phyloP scores from a whole-genome alignment of 352 stramenopile genomes.

The Phytophthora boehmeriae region DNA sequence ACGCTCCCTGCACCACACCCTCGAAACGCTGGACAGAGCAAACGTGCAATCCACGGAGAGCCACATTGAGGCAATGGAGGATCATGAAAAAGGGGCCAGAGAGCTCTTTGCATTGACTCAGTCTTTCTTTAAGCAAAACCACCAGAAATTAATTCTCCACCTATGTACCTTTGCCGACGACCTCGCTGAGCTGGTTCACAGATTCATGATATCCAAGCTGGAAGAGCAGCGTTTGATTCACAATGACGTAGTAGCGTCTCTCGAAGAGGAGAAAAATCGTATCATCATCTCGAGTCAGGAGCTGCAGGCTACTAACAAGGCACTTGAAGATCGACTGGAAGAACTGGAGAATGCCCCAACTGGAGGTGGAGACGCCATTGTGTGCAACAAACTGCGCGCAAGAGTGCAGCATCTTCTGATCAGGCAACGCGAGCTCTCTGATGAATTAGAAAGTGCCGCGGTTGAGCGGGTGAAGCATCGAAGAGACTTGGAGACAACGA shows the following conservation, averaged over 20 bases:
- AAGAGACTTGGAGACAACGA: constrained; percentile 41
- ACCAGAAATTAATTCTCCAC: constrained; percentile 18
- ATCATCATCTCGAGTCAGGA: constrained; percentile 21
- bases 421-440: constrained; percentile 26
- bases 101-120: constrained; percentile 44
- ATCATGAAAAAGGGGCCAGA: constrained; percentile 49
- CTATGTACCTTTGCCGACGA: constrained; percentile 45
- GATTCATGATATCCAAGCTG: constrained; percentile 43
- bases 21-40: constrained; percentile 46
- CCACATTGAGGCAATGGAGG: constrained; percentile 65
- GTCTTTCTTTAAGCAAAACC: constrained; percentile 24
- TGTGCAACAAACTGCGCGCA: constrained; percentile 59
- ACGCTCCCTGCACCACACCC: constrained; percentile 56
- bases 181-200: constrained; percentile 30
- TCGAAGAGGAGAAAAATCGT: constrained; percentile 46
- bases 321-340: constrained; percentile 38
- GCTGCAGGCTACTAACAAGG: constrained; percentile 26
- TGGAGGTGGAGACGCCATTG: constrained; percentile 47
- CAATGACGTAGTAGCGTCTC: constrained; percentile 16
- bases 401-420: constrained; percentile 32
- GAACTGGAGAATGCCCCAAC: constrained; percentile 41
- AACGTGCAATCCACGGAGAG: constrained; percentile 23
- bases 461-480: constrained; percentile 41
- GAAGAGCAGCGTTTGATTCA: constrained; percentile 43
- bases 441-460: constrained; percentile 30